A percentile compares a stretch with the other conserved stretches of the same genome.
Conservation (phyloP, 768 basidiomycete species). For the Lentinula boryana region DNA sequence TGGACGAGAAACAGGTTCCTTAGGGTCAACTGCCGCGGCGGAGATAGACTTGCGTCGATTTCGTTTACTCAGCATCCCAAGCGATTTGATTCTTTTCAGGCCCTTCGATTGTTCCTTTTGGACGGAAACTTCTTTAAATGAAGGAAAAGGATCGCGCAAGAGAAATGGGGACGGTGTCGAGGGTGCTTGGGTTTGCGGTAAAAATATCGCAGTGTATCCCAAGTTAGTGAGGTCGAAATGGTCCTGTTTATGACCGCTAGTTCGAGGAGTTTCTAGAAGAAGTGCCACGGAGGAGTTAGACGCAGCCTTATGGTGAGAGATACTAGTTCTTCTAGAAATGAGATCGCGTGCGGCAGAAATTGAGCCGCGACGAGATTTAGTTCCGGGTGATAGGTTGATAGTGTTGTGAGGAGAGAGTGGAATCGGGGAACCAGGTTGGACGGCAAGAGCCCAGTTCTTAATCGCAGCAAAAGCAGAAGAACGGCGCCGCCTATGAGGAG, state of each 20-base stretch:
- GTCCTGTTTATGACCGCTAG: conserved; percentile 30
- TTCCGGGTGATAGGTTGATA: neutral
- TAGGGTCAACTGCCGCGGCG: conserved; percentile 13
- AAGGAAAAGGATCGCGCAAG: conserved; percentile 14
- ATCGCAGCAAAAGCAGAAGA: conserved; percentile 31
- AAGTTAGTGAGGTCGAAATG: conserved; percentile 49
- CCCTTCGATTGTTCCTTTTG: conserved; percentile 15
- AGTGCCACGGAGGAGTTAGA: conserved; percentile 39
- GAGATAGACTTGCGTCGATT: conserved; percentile 30
- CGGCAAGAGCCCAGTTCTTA: conserved; percentile 54
- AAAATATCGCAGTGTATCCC: conserved; percentile 63
- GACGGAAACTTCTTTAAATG: conserved; percentile 18
- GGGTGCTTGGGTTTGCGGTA: conserved; percentile 51
- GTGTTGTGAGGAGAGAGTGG: conserved; percentile 23
- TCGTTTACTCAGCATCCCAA: conserved; percentile 37
- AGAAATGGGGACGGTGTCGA: conserved; percentile 31
- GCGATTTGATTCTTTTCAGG: conserved; percentile 44
- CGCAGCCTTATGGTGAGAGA: conserved; percentile 26
- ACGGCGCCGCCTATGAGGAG: conserved; percentile 30
- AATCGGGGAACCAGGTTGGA: conserved; percentile 65
- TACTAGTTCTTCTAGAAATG: conserved; percentile 19
- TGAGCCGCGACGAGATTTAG: neutral
- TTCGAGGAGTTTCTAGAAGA: conserved; percentile 36
- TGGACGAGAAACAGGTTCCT: conserved; percentile 17
- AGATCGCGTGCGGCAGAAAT: conserved; percentile 1